Conservation (phyloP, 768 basidiomycete species). For the Kwoniella botswanensis region DNA sequence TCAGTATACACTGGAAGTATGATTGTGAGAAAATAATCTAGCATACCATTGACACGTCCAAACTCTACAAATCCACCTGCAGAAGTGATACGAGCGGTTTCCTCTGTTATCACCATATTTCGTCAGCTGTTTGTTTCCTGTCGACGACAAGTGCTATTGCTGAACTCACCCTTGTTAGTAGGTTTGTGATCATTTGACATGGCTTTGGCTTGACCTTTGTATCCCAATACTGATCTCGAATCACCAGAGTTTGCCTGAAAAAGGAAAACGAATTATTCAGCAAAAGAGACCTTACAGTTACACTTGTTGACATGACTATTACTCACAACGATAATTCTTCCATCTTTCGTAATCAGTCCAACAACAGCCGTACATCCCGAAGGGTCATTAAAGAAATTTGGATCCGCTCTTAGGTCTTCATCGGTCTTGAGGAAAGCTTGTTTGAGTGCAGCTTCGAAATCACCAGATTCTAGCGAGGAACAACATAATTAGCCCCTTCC, state of each 20-base stretch:
- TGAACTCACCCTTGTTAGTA: conserved; percentile 72
- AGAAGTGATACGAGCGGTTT: conserved; percentile 80
- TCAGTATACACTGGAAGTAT: background rate
- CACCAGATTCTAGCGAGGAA: conserved; percentile 55
- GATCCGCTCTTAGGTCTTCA: conserved; percentile 85
- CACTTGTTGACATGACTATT: background rate
- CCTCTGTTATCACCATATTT: conserved; percentile 62
- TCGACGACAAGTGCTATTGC: no score
- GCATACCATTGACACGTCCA: conserved; percentile 89
- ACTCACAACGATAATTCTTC: conserved; percentile 64
- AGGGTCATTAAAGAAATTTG: conserved; percentile 83
- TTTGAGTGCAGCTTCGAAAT: conserved; percentile 80
- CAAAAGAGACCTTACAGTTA: background rate
- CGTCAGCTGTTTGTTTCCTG: background rate
- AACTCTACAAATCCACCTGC: conserved; percentile 97
- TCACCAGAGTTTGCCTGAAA: conserved; percentile 94
- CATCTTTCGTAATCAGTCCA: conserved; percentile 77
- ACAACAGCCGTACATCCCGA: conserved; percentile 97
- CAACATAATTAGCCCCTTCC: background rate
- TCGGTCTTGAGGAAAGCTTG: conserved; percentile 90
- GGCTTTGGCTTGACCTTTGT: conserved; percentile 83
- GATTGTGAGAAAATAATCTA: background rate
- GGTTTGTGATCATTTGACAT: conserved; percentile 97
- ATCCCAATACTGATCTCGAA: conserved; percentile 83
- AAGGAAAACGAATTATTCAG: conserved; percentile 1